A percentile compares a stretch with the other conserved stretches of the same genome.
phyloP scores from a whole-genome alignment of 768 basidiomycete species.

The Omphalotus guepiniiformis region DNA sequence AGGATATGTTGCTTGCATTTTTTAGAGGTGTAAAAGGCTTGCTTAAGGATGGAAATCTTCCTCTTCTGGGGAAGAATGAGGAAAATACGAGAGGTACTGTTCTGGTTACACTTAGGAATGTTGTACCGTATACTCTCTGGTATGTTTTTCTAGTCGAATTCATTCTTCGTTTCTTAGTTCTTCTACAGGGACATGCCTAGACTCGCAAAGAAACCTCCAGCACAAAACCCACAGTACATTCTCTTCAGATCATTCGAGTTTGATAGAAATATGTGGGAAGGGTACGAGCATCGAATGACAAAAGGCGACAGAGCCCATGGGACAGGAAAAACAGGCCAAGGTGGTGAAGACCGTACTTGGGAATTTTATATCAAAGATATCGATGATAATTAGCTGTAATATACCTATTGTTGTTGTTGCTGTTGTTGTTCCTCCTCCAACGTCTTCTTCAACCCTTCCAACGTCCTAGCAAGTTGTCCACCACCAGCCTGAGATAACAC shows the following conservation, averaged over 20 bases:
- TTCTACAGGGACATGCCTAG: conserved; percentile 65
- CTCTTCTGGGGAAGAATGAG: neutral
- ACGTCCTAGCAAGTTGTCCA: conserved; percentile 63
- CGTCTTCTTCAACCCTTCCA: conserved; percentile 70
- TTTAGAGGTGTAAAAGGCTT: too few species aligned
- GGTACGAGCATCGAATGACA: conserved; percentile 94
- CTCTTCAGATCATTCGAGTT: conserved; percentile 81
- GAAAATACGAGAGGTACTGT: conserved; percentile 57
- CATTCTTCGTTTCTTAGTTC: neutral
- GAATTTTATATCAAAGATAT: conserved; percentile 66
- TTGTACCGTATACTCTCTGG: conserved; percentile 86
- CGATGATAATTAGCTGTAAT: too few species aligned
- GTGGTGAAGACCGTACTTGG: conserved; percentile 83
- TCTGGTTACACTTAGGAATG: conserved; percentile 83
- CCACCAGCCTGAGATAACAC: conserved; percentile 66
- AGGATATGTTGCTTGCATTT: too few species aligned
- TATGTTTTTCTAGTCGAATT: conserved; percentile 26
- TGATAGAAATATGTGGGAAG: conserved; percentile 62
- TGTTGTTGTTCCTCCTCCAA: conserved; percentile 51
- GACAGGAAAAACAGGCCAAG: conserved; percentile 62
- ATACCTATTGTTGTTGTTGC: too few species aligned
- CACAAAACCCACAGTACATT: conserved; percentile 62
- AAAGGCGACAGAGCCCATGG: conserved; percentile 76
- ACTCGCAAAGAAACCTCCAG: conserved; percentile 71
- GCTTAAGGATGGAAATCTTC: too few species aligned